A percentile compares a stretch with the other conserved stretches of the same genome.
phyloP scores from a whole-genome alignment of 2,329 filamentous ascomycete species.

The Stachybotrys echinatus region DNA sequence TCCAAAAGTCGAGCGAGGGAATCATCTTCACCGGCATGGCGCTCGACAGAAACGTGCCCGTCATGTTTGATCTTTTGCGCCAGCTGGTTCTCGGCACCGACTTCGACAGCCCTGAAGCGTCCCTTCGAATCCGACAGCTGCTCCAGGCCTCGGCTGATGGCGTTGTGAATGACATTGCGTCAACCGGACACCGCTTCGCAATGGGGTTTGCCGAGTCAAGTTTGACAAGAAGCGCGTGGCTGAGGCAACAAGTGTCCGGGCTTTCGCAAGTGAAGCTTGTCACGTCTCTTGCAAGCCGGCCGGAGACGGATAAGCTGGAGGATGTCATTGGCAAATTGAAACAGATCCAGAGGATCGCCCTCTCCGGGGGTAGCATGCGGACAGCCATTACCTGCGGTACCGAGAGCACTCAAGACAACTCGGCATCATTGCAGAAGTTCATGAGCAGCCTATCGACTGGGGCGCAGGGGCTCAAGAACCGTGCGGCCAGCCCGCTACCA shows the following conservation, averaged over 20 bases:
- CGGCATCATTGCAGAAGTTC: conserved; percentile 66
- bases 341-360: conserved; percentile 72
- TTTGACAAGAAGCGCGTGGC: conserved; percentile 64
- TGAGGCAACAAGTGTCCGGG: conserved; percentile 83
- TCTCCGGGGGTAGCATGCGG: conserved; percentile 65
- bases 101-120: conserved; percentile 78
- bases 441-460: conserved; percentile 33
- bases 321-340: conserved; percentile 81
- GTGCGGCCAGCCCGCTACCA: conserved; percentile 27
- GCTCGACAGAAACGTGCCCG: conserved; percentile 81
- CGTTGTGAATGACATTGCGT: conserved; percentile 86
- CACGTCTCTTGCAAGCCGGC: conserved; percentile 69
- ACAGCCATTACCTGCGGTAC: conserved; percentile 80
- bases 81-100: conserved; percentile 81
- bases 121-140: conserved; percentile 78
- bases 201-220: conserved; percentile 77
- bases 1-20: conserved; percentile 70
- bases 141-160: conserved; percentile 84
- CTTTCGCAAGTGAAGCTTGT: conserved; percentile 84
- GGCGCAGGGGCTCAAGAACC: conserved; percentile 33
- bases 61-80: conserved; percentile 82
- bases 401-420: conserved; percentile 66
- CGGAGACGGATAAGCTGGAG: conserved; percentile 61
- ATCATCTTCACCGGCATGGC: conserved; percentile 82
- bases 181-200: conserved; percentile 83